Evolutionary conservation across 805 yeast genomes (phyloP).

Genomic region (Saturnispora sekii): DNA sequence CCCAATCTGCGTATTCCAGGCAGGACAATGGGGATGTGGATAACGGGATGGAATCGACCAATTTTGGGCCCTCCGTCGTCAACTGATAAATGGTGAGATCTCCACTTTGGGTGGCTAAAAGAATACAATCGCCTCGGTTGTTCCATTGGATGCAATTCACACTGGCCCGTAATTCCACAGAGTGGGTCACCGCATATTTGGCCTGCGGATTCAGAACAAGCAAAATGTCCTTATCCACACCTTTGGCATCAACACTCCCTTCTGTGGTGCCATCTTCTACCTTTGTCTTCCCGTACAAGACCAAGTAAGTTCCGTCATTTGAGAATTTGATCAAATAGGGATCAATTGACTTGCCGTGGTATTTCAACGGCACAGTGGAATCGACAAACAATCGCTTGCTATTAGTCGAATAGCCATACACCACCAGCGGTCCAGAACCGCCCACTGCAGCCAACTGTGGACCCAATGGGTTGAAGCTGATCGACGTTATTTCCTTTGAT

Average conservation of each 20-base stretch:
- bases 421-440: neutral
- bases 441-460: neutral
- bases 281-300: slow-evolving; percentile 1
- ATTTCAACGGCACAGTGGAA: neutral
- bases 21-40: slow-evolving; percentile 12
- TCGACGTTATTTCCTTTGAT: neutral
- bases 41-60: slow-evolving; percentile 1
- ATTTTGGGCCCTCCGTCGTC: neutral
- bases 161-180: neutral
- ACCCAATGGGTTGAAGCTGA: slow-evolving; percentile 4
- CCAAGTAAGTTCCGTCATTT: slow-evolving; percentile 8
- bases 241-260: too few relatives aligned
- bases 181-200: too few relatives aligned
- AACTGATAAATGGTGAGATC: slow-evolving; percentile 6
- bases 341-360: neutral
- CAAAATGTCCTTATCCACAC: neutral
- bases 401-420: neutral
- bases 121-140: neutral
- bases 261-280: too few relatives aligned
- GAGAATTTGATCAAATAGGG: slow-evolving; percentile 12
- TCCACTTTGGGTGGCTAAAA: slow-evolving; percentile 10
- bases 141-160: slow-evolving; percentile 6
- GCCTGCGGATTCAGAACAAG: too few relatives aligned
- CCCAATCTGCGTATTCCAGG: neutral
- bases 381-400: neutral